A percentile compares a stretch with the other conserved stretches of the same genome.
Evolutionary conservation across 768 basidiomycete genomes (phyloP).

Genomic region (Dioszegia aurantiaca): DNA sequence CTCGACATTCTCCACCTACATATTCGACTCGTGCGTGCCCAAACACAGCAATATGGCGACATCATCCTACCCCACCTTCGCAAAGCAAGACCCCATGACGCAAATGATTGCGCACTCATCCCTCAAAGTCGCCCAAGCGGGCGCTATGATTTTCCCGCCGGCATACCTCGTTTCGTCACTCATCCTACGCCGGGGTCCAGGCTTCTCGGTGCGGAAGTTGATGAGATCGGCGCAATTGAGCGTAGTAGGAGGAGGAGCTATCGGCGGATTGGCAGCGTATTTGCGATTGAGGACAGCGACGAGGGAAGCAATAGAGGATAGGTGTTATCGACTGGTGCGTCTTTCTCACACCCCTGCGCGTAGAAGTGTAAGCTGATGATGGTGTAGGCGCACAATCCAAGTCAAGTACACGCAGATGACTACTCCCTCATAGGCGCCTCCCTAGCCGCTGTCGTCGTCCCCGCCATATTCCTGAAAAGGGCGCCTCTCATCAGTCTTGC

Average conservation of each 20-base stretch:
- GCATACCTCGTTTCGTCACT: constrained; percentile 36
- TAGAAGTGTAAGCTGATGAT: constrained; percentile 6
- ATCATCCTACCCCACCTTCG: constrained; percentile 25
- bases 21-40: too few relatives aligned
- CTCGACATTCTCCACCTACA: too few relatives aligned
- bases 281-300: constrained; percentile 31
- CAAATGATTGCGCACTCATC: constrained; percentile 43
- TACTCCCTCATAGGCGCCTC: constrained; percentile 48
- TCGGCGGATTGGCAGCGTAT: constrained; percentile 31
- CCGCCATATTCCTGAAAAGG: constrained; percentile 45
- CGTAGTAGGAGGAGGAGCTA: constrained; percentile 27
- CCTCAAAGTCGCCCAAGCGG: constrained; percentile 43
- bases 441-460: constrained; percentile 36
- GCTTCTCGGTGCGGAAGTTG: constrained; percentile 37
- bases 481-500: constrained; percentile 40
- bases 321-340: constrained; percentile 40
- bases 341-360: neutral
- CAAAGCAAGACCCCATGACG: constrained; percentile 24
- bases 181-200: constrained; percentile 20
- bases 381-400: constrained; percentile 23
- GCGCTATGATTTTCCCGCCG: constrained; percentile 40
- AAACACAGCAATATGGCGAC: constrained; percentile 23
- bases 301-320: constrained; percentile 30
- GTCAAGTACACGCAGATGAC: constrained; percentile 46
- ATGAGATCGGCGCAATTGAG: constrained; percentile 23